Conservation (phyloP, 2,329 filamentous ascomycete genomes). For the Acephala macrosclerotiorum region DNA sequence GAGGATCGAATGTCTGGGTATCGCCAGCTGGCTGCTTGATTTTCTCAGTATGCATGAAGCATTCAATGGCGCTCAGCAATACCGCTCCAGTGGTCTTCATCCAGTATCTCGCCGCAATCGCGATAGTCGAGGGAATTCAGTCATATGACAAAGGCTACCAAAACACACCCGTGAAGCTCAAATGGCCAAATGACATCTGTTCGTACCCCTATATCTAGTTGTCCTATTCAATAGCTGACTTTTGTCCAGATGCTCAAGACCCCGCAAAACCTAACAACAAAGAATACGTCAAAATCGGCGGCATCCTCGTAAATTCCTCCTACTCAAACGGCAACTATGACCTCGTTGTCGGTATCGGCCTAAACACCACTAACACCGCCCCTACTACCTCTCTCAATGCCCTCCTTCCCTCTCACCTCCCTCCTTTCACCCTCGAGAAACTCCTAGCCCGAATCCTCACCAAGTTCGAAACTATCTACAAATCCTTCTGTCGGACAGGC, state of each 20-base stretch:
- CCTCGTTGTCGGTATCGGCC: conserved; percentile 82
- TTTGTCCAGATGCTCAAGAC: conserved; percentile 66
- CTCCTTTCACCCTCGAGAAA: conserved; percentile 75
- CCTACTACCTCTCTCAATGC: conserved; percentile 89
- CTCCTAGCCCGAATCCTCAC: conserved; percentile 84
- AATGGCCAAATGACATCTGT: conserved; percentile 98
- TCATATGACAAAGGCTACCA: conserved; percentile 80
- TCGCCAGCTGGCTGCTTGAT: conserved; percentile 86
- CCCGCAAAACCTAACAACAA: conserved; percentile 57
- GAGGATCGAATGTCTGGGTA: conserved; percentile 94
- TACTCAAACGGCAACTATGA: conserved; percentile 82
- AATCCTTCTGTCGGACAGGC: conserved; percentile 74
- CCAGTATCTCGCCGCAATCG: conserved; percentile 90
- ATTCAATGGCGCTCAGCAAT: conserved; percentile 75
- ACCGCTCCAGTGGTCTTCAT: conserved; percentile 88
- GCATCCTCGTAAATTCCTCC: conserved; percentile 88
- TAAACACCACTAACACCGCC: conserved; percentile 84
- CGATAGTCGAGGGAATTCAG: conserved; percentile 83
- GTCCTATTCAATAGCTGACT: background rate
- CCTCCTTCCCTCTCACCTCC: conserved; percentile 61
- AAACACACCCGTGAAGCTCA: conserved; percentile 81
- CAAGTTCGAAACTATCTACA: conserved; percentile 79
- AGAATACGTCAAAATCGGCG: conserved; percentile 86
- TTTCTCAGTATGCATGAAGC: conserved; percentile 88
- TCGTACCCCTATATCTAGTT: conserved; percentile 42